These are phyloP conservation scores for Tephrocybe sp. DNA, from an alignment of 768 basidiomycete genomes.

Conservation along the genomic window DNA sequence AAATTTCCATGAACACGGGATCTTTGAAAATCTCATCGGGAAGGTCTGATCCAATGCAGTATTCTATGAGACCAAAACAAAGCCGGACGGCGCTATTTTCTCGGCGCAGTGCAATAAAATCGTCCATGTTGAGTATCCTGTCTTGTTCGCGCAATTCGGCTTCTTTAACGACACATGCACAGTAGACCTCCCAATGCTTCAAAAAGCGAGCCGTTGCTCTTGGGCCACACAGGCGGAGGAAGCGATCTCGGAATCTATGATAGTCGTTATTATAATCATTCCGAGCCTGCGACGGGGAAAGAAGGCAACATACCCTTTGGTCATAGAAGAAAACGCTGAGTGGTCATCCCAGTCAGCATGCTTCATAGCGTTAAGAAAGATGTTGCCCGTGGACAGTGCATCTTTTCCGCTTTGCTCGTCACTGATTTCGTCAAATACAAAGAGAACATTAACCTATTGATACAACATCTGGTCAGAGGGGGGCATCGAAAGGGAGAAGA, in stretches of 20 bases:
- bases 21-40: constrained; percentile 63
- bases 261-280: constrained; percentile 8
- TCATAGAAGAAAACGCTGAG: constrained; percentile 58
- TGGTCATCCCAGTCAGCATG: constrained; percentile 53
- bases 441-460: constrained; percentile 55
- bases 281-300: neutral
- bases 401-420: constrained; percentile 62
- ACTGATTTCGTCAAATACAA: constrained; percentile 68
- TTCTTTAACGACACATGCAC: constrained; percentile 57
- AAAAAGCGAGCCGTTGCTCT: constrained; percentile 49
- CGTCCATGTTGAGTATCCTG: constrained; percentile 51
- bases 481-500: neutral
- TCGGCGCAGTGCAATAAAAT: constrained; percentile 59
- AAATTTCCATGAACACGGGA: constrained; percentile 50
- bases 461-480: constrained; percentile 1
- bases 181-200: constrained; percentile 53
- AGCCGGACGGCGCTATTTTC: constrained; percentile 69
- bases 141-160: constrained; percentile 60
- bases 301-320: constrained; percentile 51
- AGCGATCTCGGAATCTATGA: constrained; percentile 54
- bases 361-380: constrained; percentile 53
- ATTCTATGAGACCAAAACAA: constrained; percentile 65
- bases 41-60: constrained; percentile 60
- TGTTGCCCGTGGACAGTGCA: constrained; percentile 53
- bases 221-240: constrained; percentile 45